Evolutionary conservation across 108 stramenopile species (phyloP).

Genomic region (Skeletonema potamos): DNA sequence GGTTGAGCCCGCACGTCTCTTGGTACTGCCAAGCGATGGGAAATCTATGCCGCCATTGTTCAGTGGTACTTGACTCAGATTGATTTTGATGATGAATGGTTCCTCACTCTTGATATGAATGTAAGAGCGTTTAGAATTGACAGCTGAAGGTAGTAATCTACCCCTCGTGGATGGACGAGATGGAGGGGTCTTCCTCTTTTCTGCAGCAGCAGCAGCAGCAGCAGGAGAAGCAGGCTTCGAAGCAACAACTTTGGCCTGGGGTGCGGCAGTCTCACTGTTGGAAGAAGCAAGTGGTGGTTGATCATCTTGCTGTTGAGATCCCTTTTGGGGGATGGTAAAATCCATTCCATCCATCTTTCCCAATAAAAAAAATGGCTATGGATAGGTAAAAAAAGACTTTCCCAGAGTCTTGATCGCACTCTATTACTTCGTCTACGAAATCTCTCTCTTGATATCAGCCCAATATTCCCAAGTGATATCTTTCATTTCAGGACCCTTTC

Average conservation of each 20-base stretch:
- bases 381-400: too few relatives aligned
- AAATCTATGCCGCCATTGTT: slow-evolving; percentile 12
- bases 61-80: slow-evolving; percentile 31
- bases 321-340: slow-evolving; percentile 39
- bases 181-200: background rate
- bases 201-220: background rate
- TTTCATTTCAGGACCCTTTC: too few relatives aligned
- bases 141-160: background rate
- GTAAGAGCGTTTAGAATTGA: slow-evolving; percentile 2
- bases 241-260: background rate
- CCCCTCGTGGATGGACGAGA: background rate
- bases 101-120: slow-evolving; percentile 32
- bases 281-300: background rate
- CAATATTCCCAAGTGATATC: too few relatives aligned
- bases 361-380: background rate
- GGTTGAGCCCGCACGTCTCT: background rate
- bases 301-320: background rate
- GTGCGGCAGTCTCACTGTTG: background rate
- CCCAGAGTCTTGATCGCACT: too few relatives aligned
- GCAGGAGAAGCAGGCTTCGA: background rate
- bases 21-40: background rate
- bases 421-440: too few relatives aligned
- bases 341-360: background rate
- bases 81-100: slow-evolving; percentile 47
- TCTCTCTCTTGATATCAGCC: too few relatives aligned